Conservation (phyloP, 2,329 filamentous ascomycete genomes). For the Phoma sp. region DNA sequence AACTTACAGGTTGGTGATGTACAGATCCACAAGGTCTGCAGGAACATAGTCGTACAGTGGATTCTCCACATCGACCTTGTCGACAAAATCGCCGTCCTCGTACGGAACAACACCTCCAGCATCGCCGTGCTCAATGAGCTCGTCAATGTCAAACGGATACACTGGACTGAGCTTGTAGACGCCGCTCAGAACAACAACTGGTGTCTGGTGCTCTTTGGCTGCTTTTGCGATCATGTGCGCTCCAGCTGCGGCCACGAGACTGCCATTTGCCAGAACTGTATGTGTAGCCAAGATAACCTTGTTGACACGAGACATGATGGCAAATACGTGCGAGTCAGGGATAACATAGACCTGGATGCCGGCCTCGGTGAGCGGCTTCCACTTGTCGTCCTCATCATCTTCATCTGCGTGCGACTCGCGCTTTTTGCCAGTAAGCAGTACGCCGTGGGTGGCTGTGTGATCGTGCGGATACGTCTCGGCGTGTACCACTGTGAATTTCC, state of each 20-base stretch:
- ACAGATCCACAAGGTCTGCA: constrained; percentile 76
- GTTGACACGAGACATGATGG: constrained; percentile 93
- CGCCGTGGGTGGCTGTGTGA: constrained; percentile 68
- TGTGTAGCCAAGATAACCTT: constrained; percentile 93
- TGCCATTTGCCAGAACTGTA: constrained; percentile 86
- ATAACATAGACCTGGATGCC: constrained; percentile 86
- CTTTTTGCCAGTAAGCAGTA: constrained; percentile 64
- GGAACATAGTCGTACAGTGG: constrained; percentile 84
- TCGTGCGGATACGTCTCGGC: constrained; percentile 77
- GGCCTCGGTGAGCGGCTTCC: constrained; percentile 77
- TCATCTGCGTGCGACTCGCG: constrained; percentile 55
- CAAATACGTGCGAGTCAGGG: constrained; percentile 84
- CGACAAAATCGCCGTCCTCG: constrained; percentile 79
- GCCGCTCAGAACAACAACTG: constrained; percentile 87
- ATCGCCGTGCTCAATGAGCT: constrained; percentile 85
- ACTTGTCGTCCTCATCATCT: constrained; percentile 64
- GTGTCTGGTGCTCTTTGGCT: constrained; percentile 80
- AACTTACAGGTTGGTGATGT: constrained; percentile 82
- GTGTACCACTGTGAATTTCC: constrained; percentile 90
- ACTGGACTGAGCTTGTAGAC: constrained; percentile 94
- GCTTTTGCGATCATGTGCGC: constrained; percentile 83
- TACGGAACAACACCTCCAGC: constrained; percentile 78
- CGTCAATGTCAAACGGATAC: constrained; percentile 82
- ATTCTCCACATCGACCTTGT: constrained; percentile 78
- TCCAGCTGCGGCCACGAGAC: constrained; percentile 84